A percentile compares a stretch with the other conserved stretches of the same genome.
phyloP scores from a whole-genome alignment of 2,329 filamentous ascomycete genomes.

The Xylaria arbuscula region DNA sequence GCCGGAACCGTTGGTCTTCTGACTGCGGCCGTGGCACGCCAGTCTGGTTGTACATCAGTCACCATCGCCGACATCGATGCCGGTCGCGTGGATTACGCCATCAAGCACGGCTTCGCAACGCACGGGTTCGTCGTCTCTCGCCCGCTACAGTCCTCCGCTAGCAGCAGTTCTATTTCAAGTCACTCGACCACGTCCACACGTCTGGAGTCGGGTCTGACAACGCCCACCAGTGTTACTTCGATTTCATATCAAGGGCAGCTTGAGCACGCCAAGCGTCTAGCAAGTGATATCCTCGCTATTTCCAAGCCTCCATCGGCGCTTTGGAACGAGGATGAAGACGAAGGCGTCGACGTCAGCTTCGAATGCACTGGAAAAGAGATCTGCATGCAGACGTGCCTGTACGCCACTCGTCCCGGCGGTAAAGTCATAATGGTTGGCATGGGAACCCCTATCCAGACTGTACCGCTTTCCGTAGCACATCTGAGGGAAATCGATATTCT shows the following conservation, averaged over 20 bases:
- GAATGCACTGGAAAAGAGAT: constrained; percentile 82
- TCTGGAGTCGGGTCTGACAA: constrained; percentile 54
- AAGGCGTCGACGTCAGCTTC: constrained; percentile 76
- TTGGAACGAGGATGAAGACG: constrained; percentile 66
- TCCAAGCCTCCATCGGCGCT: constrained; percentile 50
- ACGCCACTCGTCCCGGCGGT: constrained; percentile 75
- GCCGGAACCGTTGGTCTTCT: constrained; percentile 72
- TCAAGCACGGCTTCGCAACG: constrained; percentile 69
- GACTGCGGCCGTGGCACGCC: constrained; percentile 70
- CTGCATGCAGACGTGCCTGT: constrained; percentile 80
- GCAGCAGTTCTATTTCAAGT: constrained; percentile 57
- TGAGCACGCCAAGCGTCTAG: constrained; percentile 62
- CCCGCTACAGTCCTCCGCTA: constrained; percentile 56
- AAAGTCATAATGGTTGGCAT: constrained; percentile 82
- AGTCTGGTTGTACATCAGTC: constrained; percentile 68
- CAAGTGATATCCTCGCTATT: constrained; percentile 61
- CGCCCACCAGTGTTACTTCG: constrained; percentile 59
- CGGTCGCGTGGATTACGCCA: constrained; percentile 69
- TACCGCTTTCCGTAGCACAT: constrained; percentile 78
- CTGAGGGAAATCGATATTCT: constrained; percentile 80
- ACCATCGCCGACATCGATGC: constrained; percentile 71
- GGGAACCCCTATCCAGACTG: constrained; percentile 80
- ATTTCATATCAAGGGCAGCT: constrained; percentile 60
- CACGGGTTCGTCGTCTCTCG: constrained; percentile 66
- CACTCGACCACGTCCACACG: constrained; percentile 59